Evolutionary conservation across 225 moss, liverwort and hornwort species (phyloP).

Genomic region (Sphagnum contortum): DNA sequence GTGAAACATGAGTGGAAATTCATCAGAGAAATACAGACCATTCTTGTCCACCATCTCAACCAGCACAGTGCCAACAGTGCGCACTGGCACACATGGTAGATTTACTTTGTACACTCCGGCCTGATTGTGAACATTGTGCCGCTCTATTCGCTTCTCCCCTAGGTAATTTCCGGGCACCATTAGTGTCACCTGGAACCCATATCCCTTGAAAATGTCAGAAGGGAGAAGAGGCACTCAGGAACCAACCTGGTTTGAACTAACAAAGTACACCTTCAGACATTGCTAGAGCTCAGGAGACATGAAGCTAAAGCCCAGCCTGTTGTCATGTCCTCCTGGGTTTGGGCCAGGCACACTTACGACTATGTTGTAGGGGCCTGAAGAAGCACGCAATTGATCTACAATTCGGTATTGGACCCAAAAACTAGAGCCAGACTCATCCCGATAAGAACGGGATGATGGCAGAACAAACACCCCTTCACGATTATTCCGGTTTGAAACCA

Average conservation of each 20-base stretch:
- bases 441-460: conserved; percentile 56
- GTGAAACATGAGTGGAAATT: conserved; percentile 88
- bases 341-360: conserved; percentile 29
- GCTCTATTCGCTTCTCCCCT: conserved; percentile 50
- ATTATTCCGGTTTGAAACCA: conserved; percentile 63
- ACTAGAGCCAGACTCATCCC: conserved; percentile 84
- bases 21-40: conserved; percentile 83
- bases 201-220: neutral
- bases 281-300: neutral
- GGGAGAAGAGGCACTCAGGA: neutral
- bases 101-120: conserved; percentile 68
- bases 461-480: conserved; percentile 71
- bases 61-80: conserved; percentile 59
- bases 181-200: conserved; percentile 44
- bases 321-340: too few species aligned
- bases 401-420: conserved; percentile 87
- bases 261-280: too few species aligned
- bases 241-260: too few species aligned
- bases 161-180: conserved; percentile 81
- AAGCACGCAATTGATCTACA: conserved; percentile 56
- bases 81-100: conserved; percentile 63
- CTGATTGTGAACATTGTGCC: conserved; percentile 29
- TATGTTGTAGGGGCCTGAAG: conserved; percentile 53
- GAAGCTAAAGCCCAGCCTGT: too few species aligned
- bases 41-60: conserved; percentile 96